Evolutionary conservation across 192 early-diverging fungal species (phyloP), one percentile per base, ranked within the genome.

Genomic region (Radiomyces spectabilis): DNA sequence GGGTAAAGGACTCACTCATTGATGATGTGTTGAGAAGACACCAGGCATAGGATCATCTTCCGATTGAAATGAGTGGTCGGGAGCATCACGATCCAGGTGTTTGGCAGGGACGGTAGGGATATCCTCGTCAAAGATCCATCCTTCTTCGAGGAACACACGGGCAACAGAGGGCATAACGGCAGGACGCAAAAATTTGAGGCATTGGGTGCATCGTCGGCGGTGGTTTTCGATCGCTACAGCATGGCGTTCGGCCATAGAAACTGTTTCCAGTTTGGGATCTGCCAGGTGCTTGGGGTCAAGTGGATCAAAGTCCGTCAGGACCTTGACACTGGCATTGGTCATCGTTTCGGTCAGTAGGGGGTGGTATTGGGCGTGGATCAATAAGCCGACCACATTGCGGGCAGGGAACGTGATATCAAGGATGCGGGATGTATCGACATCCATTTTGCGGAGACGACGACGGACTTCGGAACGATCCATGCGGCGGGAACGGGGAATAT

Each of bases 341-440:
- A 56, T 32, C 5, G 26, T 8, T 13, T 5, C 33, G 0, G 3
- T 1, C 0, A 63, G 15, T 0, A 19, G 12, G 0, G 25, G 0
- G 1, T 32, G 0, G 9, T 41, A 63, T 25, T 63, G 42, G 18
- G 19, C 8, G 29, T 63, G 44, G 32, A 55, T 24, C 1, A 63
- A 45, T 5, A 63, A 22, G 19, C 43, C 53, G 1, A 55, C 9
- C 3, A 45, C 41, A n/a, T n/a, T n/a, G n/a, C n/a, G n/a, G n/a
- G n/a, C n/a, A n/a, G n/a, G n/a, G n/a, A n/a, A n/a, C n/a, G 2
- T 27, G 32, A 63, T 55, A 30, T 63, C 61, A 1, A 63, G 9
- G 1, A 63, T 2, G 24, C 43, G 53, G 3, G 34, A 5, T 2
- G 53, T 49, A 22, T 55, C 34, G 2, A 63, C 1, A 0, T 39